These are phyloP conservation scores for Juglanconis sp. DNA, from an alignment of 2,329 filamentous ascomycete species.

Conservation along the genomic window DNA sequence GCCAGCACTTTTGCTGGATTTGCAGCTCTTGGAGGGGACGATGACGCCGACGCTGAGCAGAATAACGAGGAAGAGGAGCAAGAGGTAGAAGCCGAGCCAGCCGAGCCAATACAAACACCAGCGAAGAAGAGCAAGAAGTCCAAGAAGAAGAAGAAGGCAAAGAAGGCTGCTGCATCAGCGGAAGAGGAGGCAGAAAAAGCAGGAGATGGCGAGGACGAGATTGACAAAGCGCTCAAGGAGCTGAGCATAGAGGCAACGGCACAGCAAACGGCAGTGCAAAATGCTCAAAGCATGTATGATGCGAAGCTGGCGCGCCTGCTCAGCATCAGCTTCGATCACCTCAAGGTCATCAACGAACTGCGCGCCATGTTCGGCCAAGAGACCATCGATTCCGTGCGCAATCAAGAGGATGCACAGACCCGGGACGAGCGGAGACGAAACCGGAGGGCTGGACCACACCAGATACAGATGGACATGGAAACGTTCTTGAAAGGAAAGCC, in stretches of 20 bases:
- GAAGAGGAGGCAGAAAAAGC: conserved; percentile 14
- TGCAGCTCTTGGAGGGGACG: conserved; percentile 47
- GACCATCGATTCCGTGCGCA: conserved; percentile 52
- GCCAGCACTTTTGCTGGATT: conserved; percentile 46
- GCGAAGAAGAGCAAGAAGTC: conserved; percentile 35
- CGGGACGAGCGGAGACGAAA: conserved; percentile 35
- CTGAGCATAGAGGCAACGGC: conserved; percentile 36
- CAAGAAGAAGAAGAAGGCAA: conserved; percentile 37
- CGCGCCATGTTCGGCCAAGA: conserved; percentile 56
- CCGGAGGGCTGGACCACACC: conserved; percentile 27
- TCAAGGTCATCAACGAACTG: conserved; percentile 93
- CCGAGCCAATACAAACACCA: conserved; percentile 19
- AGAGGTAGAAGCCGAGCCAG: conserved; percentile 21
- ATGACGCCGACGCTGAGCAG: conserved; percentile 31
- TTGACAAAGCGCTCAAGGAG: conserved; percentile 52
- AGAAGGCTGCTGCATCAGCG: conserved; percentile 33
- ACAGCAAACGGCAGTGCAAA: conserved; percentile 13
- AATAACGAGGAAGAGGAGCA: conserved; percentile 15
- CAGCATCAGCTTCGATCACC: conserved; percentile 60
- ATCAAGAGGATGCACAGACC: conserved; percentile 46
- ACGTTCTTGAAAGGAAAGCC: conserved; percentile 53
- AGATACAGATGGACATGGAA: conserved; percentile 48
- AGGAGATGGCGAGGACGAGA: conserved; percentile 43
- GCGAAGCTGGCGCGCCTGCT: conserved; percentile 33
- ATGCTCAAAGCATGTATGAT: conserved; percentile 20